Evolutionary conservation across 176 grass and related monocot genomes (phyloP), one percentile per base, ranked within the genome.

Genomic region (Aegilops speltoides): DNA sequence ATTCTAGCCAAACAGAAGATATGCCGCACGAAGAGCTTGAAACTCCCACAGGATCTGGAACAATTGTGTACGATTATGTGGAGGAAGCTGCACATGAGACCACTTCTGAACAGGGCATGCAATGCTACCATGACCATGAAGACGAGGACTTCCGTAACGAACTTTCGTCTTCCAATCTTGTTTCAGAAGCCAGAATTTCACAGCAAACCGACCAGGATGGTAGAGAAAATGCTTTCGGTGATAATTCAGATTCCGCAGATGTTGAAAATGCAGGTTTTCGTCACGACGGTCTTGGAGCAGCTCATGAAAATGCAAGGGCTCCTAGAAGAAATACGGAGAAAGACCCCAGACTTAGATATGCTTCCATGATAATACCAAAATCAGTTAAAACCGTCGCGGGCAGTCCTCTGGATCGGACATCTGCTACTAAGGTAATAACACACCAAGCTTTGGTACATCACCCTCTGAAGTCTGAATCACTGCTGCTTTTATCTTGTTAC

Each of bases 1-100:
- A 91, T 88, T 99, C 94, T 70, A 95, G 93, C 75, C 90, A 99
- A 72, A 94, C 87, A 71, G 97, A 99, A 88, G 88, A 87, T 45
- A 82, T 65, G 41, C 86, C 48, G 8, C 56, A 38, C 76, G 85
- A 81, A 64, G 84, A 91, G 78, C 34, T 90, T 15, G 94, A 90
- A 91, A 79, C 78, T 40, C 67, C 87, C 59, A 87, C 85, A 54
- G 90, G 83, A 79, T 83, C 74, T 52, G 87, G 77, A 88, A 76
- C 66, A 17, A 28, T 64, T 65, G 63, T 5, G 0, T 75, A 78
- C 79, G 73, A 84, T 79, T 81, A 86, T 83, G 32, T 71, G 59
- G 83, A 89, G 68, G 81, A 89, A 79, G 26, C 59, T 65, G 76
- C 64, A 74, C 63, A 64, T 10, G 81, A 77, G 89, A 84, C 50